Evolutionary conservation across 441 rosid species (phyloP), one percentile per base, ranked within the genome.

Genomic region (Pelargonium citronellum): DNA sequence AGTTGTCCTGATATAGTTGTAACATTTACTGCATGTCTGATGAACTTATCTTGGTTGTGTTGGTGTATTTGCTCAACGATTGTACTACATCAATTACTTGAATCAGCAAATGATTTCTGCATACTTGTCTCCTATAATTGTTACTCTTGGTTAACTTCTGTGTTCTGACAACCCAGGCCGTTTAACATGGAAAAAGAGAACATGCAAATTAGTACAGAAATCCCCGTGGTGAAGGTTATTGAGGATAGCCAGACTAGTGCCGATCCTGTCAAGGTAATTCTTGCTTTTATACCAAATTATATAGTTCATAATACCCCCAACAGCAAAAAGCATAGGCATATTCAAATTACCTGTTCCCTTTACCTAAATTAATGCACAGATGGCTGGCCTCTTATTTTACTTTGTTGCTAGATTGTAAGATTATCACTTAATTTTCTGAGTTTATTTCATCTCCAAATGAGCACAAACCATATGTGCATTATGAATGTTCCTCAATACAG

Each of bases 181-280:
- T 75, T 69, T 61, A 75, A 22, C 2, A 91, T 94, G 99, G 96
- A 87, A 67, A 91, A 79, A 60, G 84, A 73, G 74, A 83, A 19
- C 0, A 24, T 79, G 15, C 81, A 66, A 80, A 80, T 77, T 7
- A 78, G 71, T 73, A 75, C 92, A 60, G 96, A 82, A 75, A 76
- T 83, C 72, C 90, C 91, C 5, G 83, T 80, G 55, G 66, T 67
- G 77, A 86, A 84, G 81, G 79, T 69, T 68, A 69, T 66, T 55
- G 86, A 77, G 64, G 86, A 70, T 12, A 70, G 79, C 10, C 79
- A 79, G 69, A 81, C 67, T 64, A 79, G 69, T 72, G 82, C 79
- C 19, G 80, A 80, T 66, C 78, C 76, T 24, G 66, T 83, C 61
- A 86, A 89, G 91, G 98, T 90, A 82, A 51, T 24, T 20, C 16